Percentiles rank a stretch among this genome's conserved stretches.
Evolutionary conservation across 169 alveolate species (phyloP).

Genomic region (Fabrea salina): DNA sequence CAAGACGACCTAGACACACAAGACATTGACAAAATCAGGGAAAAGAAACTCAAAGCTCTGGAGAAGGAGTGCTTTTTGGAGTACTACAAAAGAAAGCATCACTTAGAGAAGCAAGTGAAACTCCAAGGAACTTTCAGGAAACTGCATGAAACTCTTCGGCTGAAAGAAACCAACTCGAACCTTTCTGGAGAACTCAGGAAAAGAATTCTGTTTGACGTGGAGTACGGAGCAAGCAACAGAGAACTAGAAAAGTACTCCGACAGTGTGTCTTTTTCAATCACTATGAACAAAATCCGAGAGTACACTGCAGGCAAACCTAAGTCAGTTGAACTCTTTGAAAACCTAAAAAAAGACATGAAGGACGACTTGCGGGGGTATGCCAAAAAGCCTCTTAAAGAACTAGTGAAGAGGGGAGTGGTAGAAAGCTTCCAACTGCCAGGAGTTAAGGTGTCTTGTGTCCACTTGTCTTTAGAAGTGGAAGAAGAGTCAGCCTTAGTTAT

Average conservation of each 20-base stretch:
- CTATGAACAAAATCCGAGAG: slow-evolving; percentile 16
- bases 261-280: neutral
- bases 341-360: slow-evolving; percentile 10
- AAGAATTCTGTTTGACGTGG: slow-evolving; percentile 13
- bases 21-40: neutral
- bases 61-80: neutral
- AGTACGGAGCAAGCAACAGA: slow-evolving; percentile 12
- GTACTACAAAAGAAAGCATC: neutral
- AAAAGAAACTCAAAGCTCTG: neutral
- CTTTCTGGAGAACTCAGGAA: neutral
- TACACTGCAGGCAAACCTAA: neutral
- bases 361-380: neutral
- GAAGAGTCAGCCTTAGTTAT: neutral
- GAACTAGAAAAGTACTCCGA: slow-evolving; percentile 29
- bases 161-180: neutral
- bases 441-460: neutral
- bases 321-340: slow-evolving; percentile 25
- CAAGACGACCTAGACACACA: neutral
- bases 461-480: neutral
- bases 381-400: neutral
- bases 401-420: neutral
- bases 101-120: neutral
- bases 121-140: neutral
- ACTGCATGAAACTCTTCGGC: neutral
- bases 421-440: neutral